Evolutionary conservation across 1,284 basidiomycete species (phyloP).

Genomic region (Malassezia yamatoensis): DNA sequence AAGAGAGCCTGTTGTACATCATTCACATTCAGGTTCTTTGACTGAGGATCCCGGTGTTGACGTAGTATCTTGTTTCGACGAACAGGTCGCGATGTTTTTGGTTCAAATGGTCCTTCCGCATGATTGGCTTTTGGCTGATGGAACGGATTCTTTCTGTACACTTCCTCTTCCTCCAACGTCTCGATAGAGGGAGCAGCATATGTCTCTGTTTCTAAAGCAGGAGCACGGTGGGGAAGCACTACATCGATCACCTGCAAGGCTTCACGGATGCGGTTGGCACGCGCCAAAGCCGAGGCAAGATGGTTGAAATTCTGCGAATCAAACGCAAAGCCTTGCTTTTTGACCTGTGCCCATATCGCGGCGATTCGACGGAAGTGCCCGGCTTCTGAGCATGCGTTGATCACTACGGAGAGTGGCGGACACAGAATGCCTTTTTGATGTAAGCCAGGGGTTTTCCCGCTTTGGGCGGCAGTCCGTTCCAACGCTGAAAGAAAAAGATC

Average conservation of each 20-base stretch:
- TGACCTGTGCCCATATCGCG: conserved; percentile 60
- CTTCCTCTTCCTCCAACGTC: neutral
- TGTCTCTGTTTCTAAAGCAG: neutral
- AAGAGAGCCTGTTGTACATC: neutral
- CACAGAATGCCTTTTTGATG: conserved; percentile 57
- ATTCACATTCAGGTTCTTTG: neutral
- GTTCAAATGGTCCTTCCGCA: neutral
- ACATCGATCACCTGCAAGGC: conserved; percentile 74
- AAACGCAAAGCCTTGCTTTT: conserved; percentile 64
- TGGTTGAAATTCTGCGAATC: conserved; percentile 92
- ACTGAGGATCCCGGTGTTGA: neutral
- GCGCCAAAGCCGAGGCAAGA: conserved; percentile 63
- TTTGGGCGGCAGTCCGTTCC: neutral
- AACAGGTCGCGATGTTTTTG: neutral
- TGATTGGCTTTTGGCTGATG: neutral
- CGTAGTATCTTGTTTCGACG: neutral
- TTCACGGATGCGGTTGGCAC: conserved; percentile 66
- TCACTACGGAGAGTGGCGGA: conserved; percentile 71
- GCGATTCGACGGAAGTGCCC: conserved; percentile 61
- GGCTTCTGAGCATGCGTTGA: conserved; percentile 54
- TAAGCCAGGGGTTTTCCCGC: neutral
- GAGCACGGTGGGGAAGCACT: conserved; percentile 53
- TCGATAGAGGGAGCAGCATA: neutral
- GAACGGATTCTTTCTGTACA: conserved; percentile 7
- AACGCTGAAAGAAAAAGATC: conserved; percentile 57